Evolutionary conservation across 2,329 filamentous ascomycete species (phyloP).

Genomic region (Epichloe baconii): DNA sequence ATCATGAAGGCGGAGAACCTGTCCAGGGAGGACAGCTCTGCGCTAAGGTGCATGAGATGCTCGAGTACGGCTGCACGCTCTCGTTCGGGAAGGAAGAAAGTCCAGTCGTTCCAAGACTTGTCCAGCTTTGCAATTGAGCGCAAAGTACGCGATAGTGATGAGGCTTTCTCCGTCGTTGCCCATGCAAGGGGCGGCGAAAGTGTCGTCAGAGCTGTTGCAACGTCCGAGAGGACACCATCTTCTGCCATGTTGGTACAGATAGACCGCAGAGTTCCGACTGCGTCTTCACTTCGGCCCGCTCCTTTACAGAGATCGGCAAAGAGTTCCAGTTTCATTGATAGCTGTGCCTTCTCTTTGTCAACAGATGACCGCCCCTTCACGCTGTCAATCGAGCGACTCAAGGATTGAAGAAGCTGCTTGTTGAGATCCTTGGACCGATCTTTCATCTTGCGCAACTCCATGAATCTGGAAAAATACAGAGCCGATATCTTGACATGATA

Average conservation of each 20-base stretch:
- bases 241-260: slow-evolving; percentile 51
- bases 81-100: slow-evolving; percentile 34
- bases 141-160: slow-evolving; percentile 44
- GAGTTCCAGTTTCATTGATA: slow-evolving; percentile 52
- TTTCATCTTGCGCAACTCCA: slow-evolving; percentile 33
- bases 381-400: slow-evolving; percentile 51
- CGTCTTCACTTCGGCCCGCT: slow-evolving; percentile 40
- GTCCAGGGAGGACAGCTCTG: slow-evolving; percentile 21
- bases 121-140: slow-evolving; percentile 47
- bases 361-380: slow-evolving; percentile 38
- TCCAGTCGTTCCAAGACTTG: slow-evolving; percentile 42
- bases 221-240: slow-evolving; percentile 39
- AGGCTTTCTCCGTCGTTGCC: slow-evolving; percentile 34
- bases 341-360: slow-evolving; percentile 46
- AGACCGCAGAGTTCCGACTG: slow-evolving; percentile 42
- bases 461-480: slow-evolving; percentile 53
- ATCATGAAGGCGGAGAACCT: slow-evolving; percentile 29
- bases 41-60: slow-evolving; percentile 41
- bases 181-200: slow-evolving; percentile 41
- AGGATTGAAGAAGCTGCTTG: slow-evolving; percentile 37
- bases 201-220: slow-evolving; percentile 36
- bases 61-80: slow-evolving; percentile 47
- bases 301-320: slow-evolving; percentile 48
- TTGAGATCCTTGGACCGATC: slow-evolving; percentile 23
- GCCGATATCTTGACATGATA: slow-evolving; percentile 57